Conservation (phyloP, 2,329 filamentous ascomycete species). For the Microsporum canis region DNA sequence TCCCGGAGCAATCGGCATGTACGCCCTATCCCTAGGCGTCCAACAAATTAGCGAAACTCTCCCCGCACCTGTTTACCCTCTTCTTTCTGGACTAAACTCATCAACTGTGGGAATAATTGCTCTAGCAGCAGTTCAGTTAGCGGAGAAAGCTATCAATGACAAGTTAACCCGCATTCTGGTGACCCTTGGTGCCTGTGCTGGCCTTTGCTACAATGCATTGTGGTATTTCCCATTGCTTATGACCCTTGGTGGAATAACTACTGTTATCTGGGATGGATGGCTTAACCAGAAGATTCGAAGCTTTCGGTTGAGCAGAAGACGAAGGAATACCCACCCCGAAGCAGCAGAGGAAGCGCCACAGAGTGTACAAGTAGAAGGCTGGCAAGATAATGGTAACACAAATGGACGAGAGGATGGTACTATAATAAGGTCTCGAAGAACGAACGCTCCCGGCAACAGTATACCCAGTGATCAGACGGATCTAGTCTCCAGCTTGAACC, state of each 20-base stretch:
- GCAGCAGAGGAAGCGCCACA: slow-evolving; percentile 10
- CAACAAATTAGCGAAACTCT: slow-evolving; percentile 48
- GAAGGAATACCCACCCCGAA: background rate
- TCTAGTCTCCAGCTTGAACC: background rate
- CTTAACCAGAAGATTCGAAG: slow-evolving; percentile 35
- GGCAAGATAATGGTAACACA: background rate
- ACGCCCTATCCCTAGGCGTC: slow-evolving; percentile 53
- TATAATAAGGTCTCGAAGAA: background rate
- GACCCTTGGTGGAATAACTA: slow-evolving; percentile 41
- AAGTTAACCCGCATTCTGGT: slow-evolving; percentile 51
- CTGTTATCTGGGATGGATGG: slow-evolving; percentile 47
- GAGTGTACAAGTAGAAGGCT: slow-evolving; percentile 6
- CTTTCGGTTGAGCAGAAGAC: background rate
- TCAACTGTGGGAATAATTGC: slow-evolving; percentile 62
- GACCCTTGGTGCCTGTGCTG: slow-evolving; percentile 51
- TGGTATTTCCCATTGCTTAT: slow-evolving; percentile 66
- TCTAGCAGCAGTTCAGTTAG: slow-evolving; percentile 56
- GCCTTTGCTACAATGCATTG: slow-evolving; percentile 57
- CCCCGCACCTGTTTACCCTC: slow-evolving; percentile 52
- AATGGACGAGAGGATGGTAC: background rate
- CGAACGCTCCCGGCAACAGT: background rate
- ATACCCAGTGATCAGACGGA: background rate
- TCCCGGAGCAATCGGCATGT: slow-evolving; percentile 61
- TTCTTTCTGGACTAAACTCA: slow-evolving; percentile 60
- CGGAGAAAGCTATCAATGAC: slow-evolving; percentile 57